phyloP scores from a whole-genome alignment of 2,329 filamentous ascomycete genomes.

The Aspergillus sp. region DNA sequence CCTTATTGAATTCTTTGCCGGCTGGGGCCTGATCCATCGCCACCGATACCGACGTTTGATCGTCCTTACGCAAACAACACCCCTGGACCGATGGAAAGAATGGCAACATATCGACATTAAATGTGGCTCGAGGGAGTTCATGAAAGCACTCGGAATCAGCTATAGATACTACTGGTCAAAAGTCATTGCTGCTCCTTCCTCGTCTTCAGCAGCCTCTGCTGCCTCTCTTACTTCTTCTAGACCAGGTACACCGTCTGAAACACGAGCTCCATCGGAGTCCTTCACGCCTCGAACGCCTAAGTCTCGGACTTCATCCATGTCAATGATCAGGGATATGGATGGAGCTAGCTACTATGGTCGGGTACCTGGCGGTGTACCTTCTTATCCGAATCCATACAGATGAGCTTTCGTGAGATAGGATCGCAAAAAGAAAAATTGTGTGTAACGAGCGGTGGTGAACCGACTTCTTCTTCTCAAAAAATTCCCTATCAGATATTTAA shows the following conservation, averaged over 20 bases:
- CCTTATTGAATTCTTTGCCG: constrained; percentile 42
- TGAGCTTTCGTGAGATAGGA: neutral
- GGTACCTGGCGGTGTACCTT: neutral
- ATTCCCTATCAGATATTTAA: too few species aligned
- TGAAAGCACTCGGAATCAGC: constrained; percentile 18
- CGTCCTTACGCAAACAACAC: constrained; percentile 29
- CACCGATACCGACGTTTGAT: constrained; percentile 36
- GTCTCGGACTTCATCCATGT: too few species aligned
- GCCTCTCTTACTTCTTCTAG: neutral
- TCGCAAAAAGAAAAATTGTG: too few species aligned
- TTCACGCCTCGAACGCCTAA: constrained; percentile 17
- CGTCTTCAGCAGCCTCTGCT: too few species aligned
- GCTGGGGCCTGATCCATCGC: constrained; percentile 37
- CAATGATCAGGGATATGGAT: neutral
- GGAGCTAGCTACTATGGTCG: neutral
- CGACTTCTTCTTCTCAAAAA: too few species aligned
- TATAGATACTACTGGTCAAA: constrained; percentile 16
- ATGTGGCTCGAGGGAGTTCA: constrained; percentile 16
- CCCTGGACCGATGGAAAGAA: constrained; percentile 28
- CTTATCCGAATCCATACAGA: neutral
- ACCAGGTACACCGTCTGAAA: neutral
- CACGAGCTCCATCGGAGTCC: constrained; percentile 4
- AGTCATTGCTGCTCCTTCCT: constrained; percentile 1
- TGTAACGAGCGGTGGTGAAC: too few species aligned
- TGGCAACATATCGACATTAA: constrained; percentile 33